A percentile compares a stretch with the other conserved stretches of the same genome.
These are phyloP conservation scores for Zygosaccharomyces lentus DNA, from an alignment of 805 yeast genomes.

Conservation along the genomic window DNA sequence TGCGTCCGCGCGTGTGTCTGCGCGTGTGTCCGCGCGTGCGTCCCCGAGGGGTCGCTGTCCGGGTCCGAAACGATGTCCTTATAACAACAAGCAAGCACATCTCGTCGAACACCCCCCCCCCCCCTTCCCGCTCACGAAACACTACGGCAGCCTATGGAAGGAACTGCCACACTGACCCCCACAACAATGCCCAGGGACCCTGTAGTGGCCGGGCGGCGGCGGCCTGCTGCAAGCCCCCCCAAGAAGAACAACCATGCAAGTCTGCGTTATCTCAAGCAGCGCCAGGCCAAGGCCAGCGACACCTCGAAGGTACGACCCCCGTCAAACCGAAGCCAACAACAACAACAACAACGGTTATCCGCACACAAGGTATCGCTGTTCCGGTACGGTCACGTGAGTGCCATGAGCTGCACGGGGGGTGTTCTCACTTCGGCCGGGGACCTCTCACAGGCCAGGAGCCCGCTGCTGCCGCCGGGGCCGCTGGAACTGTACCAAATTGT, in stretches of 20 bases:
- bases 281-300: background rate
- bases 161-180: background rate
- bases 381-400: conserved; percentile 24
- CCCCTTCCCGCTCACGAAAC: too few species aligned
- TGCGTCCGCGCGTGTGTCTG: too few species aligned
- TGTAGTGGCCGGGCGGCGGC: background rate
- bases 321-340: too few species aligned
- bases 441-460: conserved; percentile 1
- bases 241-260: background rate
- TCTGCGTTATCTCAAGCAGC: background rate
- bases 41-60: too few species aligned
- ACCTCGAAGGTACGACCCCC: conserved; percentile 10
- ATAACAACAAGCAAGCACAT: too few species aligned
- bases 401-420: conserved; percentile 16
- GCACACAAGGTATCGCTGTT: conserved; percentile 33
- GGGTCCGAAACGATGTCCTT: too few species aligned
- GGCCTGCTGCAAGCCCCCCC: background rate
- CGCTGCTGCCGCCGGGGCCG: conserved; percentile 26
- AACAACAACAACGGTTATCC: conserved; percentile 19
- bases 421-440: too few species aligned
- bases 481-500: conserved; percentile 33
- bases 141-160: background rate
- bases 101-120: too few species aligned
- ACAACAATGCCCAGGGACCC: too few species aligned
- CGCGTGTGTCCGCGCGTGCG: too few species aligned